Conservation (phyloP, 257 asterid genomes). For the Ilex asprella region DNA sequence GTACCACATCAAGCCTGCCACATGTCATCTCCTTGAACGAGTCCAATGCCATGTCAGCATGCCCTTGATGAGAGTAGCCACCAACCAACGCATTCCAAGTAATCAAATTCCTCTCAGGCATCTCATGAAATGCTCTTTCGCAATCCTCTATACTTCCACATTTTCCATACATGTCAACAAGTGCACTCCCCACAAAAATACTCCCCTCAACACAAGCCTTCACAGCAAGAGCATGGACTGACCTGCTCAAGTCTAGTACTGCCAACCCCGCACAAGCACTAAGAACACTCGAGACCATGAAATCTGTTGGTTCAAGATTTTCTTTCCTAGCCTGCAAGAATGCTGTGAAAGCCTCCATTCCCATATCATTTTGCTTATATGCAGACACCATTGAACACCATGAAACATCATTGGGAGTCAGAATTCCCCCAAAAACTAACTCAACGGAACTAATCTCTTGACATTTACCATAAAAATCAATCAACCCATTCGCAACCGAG, state of each 20-base stretch:
- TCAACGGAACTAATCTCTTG: slow-evolving; percentile 37
- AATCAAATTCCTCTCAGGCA: slow-evolving; percentile 57
- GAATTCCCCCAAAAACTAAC: slow-evolving; percentile 44
- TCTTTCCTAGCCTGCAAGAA: slow-evolving; percentile 46
- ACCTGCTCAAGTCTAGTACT: slow-evolving; percentile 67
- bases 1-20: slow-evolving; percentile 21
- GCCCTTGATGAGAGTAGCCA: slow-evolving; percentile 83
- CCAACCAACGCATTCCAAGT: slow-evolving; percentile 86
- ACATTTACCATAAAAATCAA: slow-evolving; percentile 84
- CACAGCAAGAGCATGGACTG: slow-evolving; percentile 62
- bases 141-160: slow-evolving; percentile 76
- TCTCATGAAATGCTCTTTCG: slow-evolving; percentile 38
- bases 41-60: slow-evolving; percentile 51
- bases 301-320: slow-evolving; percentile 49
- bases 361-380: slow-evolving; percentile 69
- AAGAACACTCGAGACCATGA: slow-evolving; percentile 70
- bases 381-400: slow-evolving; percentile 84
- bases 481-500: slow-evolving; percentile 60
- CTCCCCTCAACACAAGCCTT: slow-evolving; percentile 63
- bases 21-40: slow-evolving; percentile 51
- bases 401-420: slow-evolving; percentile 51
- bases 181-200: slow-evolving; percentile 75
- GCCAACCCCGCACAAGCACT: slow-evolving; percentile 87
- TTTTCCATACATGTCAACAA: slow-evolving; percentile 89
- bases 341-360: slow-evolving; percentile 51